Percentiles rank a stretch among this genome's conserved stretches.
Evolutionary conservation across 139 green algal genomes (phyloP).

Genomic region (Chlamydomonas eustigma): DNA sequence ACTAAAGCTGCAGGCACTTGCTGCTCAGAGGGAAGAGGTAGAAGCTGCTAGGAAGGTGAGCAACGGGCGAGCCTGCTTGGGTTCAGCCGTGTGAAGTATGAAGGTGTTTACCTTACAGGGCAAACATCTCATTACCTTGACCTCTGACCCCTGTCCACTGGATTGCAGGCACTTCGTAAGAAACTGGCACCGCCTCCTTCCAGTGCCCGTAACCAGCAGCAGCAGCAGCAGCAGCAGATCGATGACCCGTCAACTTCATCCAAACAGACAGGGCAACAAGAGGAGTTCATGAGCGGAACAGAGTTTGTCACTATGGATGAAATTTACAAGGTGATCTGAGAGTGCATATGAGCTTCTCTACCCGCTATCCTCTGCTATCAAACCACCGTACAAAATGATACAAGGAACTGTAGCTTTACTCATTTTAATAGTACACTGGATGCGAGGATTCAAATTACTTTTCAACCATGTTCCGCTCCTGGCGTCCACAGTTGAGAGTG

Average conservation of each 20-base stretch:
- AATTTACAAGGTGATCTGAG: constrained; percentile 62
- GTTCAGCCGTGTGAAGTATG: neutral
- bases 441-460: too few relatives aligned
- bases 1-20: constrained; percentile 30
- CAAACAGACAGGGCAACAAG: neutral
- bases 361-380: neutral
- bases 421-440: too few relatives aligned
- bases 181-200: constrained; percentile 31
- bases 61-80: neutral
- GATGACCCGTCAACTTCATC: constrained; percentile 5
- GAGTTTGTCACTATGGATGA: constrained; percentile 74
- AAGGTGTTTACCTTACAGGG: too few relatives aligned
- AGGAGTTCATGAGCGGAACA: constrained; percentile 17
- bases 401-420: too few relatives aligned
- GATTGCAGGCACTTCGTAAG: constrained; percentile 34
- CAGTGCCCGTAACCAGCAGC: constrained; percentile 9
- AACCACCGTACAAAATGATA: too few relatives aligned
- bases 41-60: constrained; percentile 66
- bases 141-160: too few relatives aligned
- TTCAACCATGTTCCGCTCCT: too few relatives aligned
- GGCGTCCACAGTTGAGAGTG: constrained; percentile 54
- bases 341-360: neutral
- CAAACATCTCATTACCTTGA: too few relatives aligned
- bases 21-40: constrained; percentile 51
- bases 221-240: neutral